A percentile compares a stretch with the other conserved stretches of the same genome.
phyloP scores from a whole-genome alignment of 1,139 yeast species.

The Pichia sp. region DNA sequence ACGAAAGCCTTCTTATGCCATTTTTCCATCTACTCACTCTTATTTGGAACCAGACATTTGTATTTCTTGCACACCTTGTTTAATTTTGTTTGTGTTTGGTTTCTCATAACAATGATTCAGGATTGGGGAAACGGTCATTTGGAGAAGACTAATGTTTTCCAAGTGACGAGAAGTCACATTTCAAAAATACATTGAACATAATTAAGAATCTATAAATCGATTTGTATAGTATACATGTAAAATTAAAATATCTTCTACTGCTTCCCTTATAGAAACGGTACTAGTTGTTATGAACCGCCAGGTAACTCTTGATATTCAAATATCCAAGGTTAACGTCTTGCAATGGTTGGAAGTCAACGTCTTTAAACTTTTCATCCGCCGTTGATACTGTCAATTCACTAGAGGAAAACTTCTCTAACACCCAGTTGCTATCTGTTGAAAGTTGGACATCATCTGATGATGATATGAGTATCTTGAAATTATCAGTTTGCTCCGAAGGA shows the following conservation, averaged over 20 bases:
- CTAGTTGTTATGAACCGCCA: slow-evolving; percentile 10
- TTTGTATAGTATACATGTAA: background rate
- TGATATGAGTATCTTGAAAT: slow-evolving; percentile 25
- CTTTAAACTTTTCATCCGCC: slow-evolving; percentile 2
- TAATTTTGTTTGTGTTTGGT: slow-evolving; percentile 43
- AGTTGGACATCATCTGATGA: slow-evolving; percentile 17
- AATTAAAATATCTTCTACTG: background rate
- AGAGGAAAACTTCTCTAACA: slow-evolving; percentile 19
- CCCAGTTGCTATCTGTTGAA: slow-evolving; percentile 23
- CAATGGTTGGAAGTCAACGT: slow-evolving; percentile 19
- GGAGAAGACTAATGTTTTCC: slow-evolving; percentile 14
- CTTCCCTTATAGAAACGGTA: background rate
- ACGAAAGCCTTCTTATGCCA: slow-evolving; percentile 38
- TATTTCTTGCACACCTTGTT: slow-evolving; percentile 68
- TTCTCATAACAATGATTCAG: slow-evolving; percentile 22
- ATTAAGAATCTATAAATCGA: background rate
- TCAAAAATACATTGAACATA: slow-evolving; percentile 15
- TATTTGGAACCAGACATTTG: slow-evolving; percentile 66
- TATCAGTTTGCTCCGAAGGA: slow-evolving; percentile 11
- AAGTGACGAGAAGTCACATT: slow-evolving; percentile 16
- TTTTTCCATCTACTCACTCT: slow-evolving; percentile 48
- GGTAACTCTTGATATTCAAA: slow-evolving; percentile 25
- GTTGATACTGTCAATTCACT: background rate
- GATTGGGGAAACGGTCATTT: slow-evolving; percentile 24
- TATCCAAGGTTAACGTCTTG: slow-evolving; percentile 25